Base-by-base conservation (phyloP, 148 eudicot species). In the Euryodendron excelsum region DNA sequence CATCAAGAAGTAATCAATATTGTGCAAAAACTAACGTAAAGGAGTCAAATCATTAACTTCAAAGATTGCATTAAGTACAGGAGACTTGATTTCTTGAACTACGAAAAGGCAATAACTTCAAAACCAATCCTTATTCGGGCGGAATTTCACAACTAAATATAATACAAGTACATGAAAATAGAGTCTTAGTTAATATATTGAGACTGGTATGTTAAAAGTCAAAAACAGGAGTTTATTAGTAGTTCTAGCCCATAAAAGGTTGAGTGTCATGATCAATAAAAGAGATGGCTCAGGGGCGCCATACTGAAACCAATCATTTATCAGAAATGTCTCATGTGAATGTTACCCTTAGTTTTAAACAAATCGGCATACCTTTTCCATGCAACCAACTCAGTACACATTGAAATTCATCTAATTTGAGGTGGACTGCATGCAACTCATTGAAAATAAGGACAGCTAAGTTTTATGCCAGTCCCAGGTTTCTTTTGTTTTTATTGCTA, bases 1-100 rank as follows among this genome's bases (percentile, higher is more conserved):
- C 71, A 37, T 69, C 53, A 69, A 27, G 73, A 69, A 69, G 33
- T 69, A 41, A 67, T 44, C 31, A 69, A 69, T 44, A 33, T 23
- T 13, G 33, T 23, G 33, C 20, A 66, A 44, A 41, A 69, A 69
- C 23, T 23, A 11, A 59, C 2, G 15, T n/a, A 55, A 23, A 44
- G 44, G 1, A 13, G 31, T 44, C 18, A 39, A 37, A 41, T 13
- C 31, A 36, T 65, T 65, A 36, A 34, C 44, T 33, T 44, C 7
- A 4, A 23, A 28, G 65, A 36, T 25, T 41, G 56, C 68, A 59
- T 21, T 8, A 60, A 74, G 56, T 34, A 58, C 23, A 9, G 31
- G 50, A 58, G 4, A 59, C 4, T 25, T 74, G 52, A 34, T 39
- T 37, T 37, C 28, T 69, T 23, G 21, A 25, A 45, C 56, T 27